Base-by-base conservation (phyloP, 1,139 yeast genomes). In the Suhomyces chickasaworum region DNA sequence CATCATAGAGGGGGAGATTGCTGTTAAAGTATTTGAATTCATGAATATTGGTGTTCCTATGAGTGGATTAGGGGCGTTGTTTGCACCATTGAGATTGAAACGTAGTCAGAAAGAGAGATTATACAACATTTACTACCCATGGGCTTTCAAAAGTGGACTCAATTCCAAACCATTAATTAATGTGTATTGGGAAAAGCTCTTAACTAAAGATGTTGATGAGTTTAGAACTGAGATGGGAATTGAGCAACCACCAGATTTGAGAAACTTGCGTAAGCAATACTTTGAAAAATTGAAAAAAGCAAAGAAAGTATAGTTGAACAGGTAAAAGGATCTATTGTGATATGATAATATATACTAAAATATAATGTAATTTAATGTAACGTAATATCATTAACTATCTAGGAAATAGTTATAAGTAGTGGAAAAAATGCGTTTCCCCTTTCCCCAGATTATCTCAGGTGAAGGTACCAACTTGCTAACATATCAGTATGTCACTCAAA, bases 21-120 rank as follows among this genome's bases (percentile, higher is more conserved):
- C 97, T 0, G 87, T 93, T 21, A 93, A 93, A 66, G 87, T 91
- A 22, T 83, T 95, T 56, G 99, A 93, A 66, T 95, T 84, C 61
- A 86, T 93, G 64, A 93, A 93, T 63, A 80, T 93, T 50, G 96
- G 97, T 2, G 81, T 95, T 40, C 98, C 98, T 16, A 91, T 95
- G 95, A 91, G 97, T 8, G 96, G 96, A 0, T 67, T 95, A 44
- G 97, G 97, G 0, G 95, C 97, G 0, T 57, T 89, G 21, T 80
- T 89, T 56, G 97, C 97, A 2, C 97, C 97, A 0, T 76, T 88
- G 59, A 66, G 81, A 37, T 65, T 73, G 43, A 80, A 78, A 47
- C 67, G 77, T 12, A 71, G 74, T 53, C 84, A 80, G 55, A 75
- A 74, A 56, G 77, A 77, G 55, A 64, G 83, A 27, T 73, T 93